Evolutionary conservation across 257 asterid genomes (phyloP).

Genomic region (Rehmannia glutinosa): DNA sequence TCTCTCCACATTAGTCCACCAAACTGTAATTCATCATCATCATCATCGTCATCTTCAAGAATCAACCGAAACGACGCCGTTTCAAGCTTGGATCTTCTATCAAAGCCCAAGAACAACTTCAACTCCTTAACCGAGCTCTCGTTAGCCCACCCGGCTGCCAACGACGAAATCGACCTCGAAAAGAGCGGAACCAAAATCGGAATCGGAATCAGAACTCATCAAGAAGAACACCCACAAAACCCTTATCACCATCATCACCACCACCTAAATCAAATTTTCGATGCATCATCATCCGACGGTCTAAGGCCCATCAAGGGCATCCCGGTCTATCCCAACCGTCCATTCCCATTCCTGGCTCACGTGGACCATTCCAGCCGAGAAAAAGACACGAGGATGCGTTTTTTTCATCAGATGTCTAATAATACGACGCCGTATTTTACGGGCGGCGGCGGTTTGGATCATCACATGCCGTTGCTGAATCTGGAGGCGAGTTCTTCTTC

Average conservation of each 20-base stretch:
- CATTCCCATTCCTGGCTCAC: constrained; percentile 46
- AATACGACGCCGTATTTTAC: constrained; percentile 22
- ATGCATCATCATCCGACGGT: constrained; percentile 32
- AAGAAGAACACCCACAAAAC: constrained; percentile 35
- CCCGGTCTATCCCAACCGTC: constrained; percentile 63
- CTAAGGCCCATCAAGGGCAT: constrained; percentile 73
- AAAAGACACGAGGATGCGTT: constrained; percentile 43
- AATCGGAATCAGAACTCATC: background rate
- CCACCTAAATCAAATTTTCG: constrained; percentile 20
- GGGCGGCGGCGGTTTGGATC: constrained; percentile 31
- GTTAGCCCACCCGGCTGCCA: constrained; percentile 47
- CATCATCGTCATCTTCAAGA: constrained; percentile 35
- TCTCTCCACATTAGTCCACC: constrained; percentile 87
- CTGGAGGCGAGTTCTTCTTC: constrained; percentile 29
- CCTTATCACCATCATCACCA: constrained; percentile 30
- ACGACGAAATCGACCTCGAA: constrained; percentile 2
- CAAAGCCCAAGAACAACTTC: constrained; percentile 14
- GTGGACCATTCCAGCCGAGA: constrained; percentile 24
- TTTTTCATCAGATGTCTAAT: constrained; percentile 31
- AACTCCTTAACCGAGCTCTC: constrained; percentile 63
- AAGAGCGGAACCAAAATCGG: constrained; percentile 5
- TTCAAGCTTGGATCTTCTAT: constrained; percentile 31
- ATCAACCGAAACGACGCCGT: constrained; percentile 3
- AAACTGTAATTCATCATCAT: constrained; percentile 27
- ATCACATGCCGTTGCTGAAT: constrained; percentile 41